Conservation (phyloP, 805 yeast species). For the Yamadazyma insecticola region DNA sequence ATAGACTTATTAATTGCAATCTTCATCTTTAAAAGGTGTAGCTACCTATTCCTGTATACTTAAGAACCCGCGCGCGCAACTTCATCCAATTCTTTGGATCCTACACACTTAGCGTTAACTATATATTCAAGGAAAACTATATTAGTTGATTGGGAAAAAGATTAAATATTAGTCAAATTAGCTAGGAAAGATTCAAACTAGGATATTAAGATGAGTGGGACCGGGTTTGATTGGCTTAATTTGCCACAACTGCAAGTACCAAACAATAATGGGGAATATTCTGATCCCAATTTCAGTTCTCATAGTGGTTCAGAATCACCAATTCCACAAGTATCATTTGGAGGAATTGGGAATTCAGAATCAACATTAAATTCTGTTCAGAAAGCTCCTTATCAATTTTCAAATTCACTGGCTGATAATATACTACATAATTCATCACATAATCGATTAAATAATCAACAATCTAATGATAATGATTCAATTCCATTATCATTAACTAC, state of each 20-base stretch:
- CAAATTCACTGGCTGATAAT: too few species aligned
- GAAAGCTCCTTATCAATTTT: too few species aligned
- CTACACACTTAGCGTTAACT: too few species aligned
- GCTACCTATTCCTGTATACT: too few species aligned
- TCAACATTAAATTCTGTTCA: too few species aligned
- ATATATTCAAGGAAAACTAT: too few species aligned
- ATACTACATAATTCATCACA: background rate
- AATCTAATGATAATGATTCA: constrained; percentile 26
- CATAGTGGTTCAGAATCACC: constrained; percentile 17
- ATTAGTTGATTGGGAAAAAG: too few species aligned
- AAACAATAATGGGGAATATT: background rate
- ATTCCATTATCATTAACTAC: constrained; percentile 64
- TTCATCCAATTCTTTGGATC: too few species aligned
- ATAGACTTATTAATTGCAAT: too few species aligned
- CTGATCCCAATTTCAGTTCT: background rate
- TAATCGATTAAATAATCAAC: too few species aligned
- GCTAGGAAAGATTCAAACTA: background rate
- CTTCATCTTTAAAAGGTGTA: too few species aligned
- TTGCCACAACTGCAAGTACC: constrained; percentile 16
- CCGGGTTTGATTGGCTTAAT: constrained; percentile 54
- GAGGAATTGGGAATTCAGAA: constrained; percentile 16
- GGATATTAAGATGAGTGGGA: constrained; percentile 6
- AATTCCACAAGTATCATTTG: constrained; percentile 53
- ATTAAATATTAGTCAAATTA: constrained; percentile 2
- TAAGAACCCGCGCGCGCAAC: too few species aligned